Base-by-base conservation (phyloP, 805 yeast species). In the Tetrapisispora namnaoensis region DNA sequence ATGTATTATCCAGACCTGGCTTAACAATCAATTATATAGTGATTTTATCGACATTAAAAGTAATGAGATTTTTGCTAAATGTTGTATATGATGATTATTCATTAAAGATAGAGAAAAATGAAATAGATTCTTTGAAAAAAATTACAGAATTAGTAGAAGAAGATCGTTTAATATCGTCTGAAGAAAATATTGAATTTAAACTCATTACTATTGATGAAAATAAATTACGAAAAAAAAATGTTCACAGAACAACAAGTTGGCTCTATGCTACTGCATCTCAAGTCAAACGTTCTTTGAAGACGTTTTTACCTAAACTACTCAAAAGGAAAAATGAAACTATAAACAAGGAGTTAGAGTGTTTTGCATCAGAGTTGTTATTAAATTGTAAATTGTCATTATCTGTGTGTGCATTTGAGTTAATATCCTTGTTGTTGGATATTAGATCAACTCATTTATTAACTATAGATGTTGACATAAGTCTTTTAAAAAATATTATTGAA, bases 201-300 rank as follows among this genome's bases (percentile, higher is more conserved):
- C 8, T 14, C 18, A 18, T 48, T 9, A 18, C 32, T 11, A 17
- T 44, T 21, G 35, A 41, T 7, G 42, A 37, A 27, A 28, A 18
- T 4, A 37, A 42, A 20, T 17, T 24, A 49, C 38, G 56, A 49
- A 34, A 59, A 50, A 27, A 50, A 48, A 39, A 27, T n/a, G 8
- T 17, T 4, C 74, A 70, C 52, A 66, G 85, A 56, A 72, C 77
- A 4, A 66, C 67, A 7, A 55, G 73, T 16, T 81, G 87, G 87
- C 58, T 79, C n/a, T 67, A 60, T 14, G 80, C 75, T 0, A 78
- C 84, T 0, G 62, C 75, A 4, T 55, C 62, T 17, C 86, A 82
- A 55, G 66, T 80, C 2, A 66, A 67, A 44, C 60, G 71, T 17
- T 78, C 82, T 0, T 50, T 82, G 6, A 61, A 66, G 22, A 55